A percentile compares a stretch with the other conserved stretches of the same genome.
Evolutionary conservation across 129 eudicot species (phyloP).

Genomic region (Pulicaria dysenterica): DNA sequence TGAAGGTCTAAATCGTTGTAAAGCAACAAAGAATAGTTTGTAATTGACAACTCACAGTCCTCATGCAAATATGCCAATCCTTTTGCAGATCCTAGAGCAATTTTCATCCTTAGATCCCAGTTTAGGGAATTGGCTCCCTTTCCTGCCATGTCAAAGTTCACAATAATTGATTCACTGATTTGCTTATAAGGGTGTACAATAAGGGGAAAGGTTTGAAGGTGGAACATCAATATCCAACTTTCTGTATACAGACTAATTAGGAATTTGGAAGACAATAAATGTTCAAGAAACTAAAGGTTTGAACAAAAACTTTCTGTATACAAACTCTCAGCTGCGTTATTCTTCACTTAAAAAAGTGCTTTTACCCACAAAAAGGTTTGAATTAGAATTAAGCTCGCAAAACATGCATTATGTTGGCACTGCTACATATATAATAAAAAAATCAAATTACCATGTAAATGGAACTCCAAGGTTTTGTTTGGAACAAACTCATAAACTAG

Average conservation of each 20-base stretch:
- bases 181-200: slow-evolving; percentile 21
- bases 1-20: not conserved
- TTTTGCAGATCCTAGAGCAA: slow-evolving; percentile 83
- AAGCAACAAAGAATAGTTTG: slow-evolving; percentile 1
- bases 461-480: slow-evolving; percentile 79
- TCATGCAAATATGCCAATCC: slow-evolving; percentile 92
- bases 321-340: not conserved
- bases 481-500: slow-evolving; percentile 82
- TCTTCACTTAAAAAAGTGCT: slow-evolving; percentile 1
- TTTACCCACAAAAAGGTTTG: not conserved
- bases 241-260: not conserved
- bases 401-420: not conserved
- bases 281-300: slow-evolving; percentile 3
- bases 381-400: slow-evolving; percentile 15
- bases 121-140: slow-evolving; percentile 46
- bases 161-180: slow-evolving; percentile 2
- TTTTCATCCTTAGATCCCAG: slow-evolving; percentile 71
- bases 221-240: slow-evolving; percentile 13
- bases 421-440: slow-evolving; percentile 12
- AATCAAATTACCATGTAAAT: slow-evolving; percentile 67
- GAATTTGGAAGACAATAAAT: not conserved
- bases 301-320: no score
- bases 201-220: slow-evolving; percentile 1
- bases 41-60: slow-evolving; percentile 62
- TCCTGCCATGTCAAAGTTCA: slow-evolving; percentile 42